These are phyloP conservation scores for Prunus kanzakura DNA, from an alignment of 306 rosid genomes.

Conservation along the genomic window DNA sequence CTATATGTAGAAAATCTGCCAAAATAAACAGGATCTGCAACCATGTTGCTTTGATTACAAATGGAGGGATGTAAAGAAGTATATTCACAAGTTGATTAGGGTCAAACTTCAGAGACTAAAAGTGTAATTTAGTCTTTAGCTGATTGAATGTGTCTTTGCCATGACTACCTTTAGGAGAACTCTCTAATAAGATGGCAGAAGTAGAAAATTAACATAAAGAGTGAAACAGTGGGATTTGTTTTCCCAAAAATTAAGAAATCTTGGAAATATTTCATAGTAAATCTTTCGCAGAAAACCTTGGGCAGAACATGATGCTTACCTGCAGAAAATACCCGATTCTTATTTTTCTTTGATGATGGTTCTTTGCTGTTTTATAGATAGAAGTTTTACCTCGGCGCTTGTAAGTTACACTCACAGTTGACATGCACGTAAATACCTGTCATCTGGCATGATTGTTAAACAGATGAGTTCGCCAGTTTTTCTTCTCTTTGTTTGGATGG, in stretches of 20 bases:
- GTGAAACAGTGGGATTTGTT: background rate
- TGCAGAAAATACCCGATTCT: background rate
- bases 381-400: background rate
- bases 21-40: background rate
- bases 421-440: background rate
- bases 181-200: background rate
- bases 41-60: background rate
- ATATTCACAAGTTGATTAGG: background rate
- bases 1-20: background rate
- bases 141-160: background rate
- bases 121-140: background rate
- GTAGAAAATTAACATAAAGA: background rate
- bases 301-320: background rate
- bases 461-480: background rate
- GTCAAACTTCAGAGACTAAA: background rate
- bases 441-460: background rate
- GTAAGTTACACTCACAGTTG: background rate
- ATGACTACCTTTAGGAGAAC: background rate
- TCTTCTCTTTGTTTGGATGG: background rate
- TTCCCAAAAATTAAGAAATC: background rate
- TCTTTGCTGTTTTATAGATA: background rate
- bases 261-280: background rate
- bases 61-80: background rate
- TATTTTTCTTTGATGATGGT: background rate
- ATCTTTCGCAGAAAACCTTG: background rate